These are phyloP conservation scores for Oryza officinalis DNA, from an alignment of 176 grass and related monocot genomes.

Conservation along the genomic window DNA sequence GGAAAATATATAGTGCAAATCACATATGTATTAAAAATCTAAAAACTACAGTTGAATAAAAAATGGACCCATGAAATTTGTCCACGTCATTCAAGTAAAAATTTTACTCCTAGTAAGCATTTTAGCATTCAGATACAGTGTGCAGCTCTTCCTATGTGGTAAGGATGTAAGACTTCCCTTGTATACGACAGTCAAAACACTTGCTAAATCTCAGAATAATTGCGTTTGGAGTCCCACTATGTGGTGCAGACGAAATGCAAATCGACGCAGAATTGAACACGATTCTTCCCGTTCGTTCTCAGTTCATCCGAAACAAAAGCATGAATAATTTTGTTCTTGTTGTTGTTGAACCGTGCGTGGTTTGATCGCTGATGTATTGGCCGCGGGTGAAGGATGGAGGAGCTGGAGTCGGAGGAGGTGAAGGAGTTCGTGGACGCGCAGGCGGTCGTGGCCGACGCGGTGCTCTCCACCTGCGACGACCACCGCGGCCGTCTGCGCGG, in stretches of 20 bases:
- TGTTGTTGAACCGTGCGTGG: background rate
- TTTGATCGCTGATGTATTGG: background rate
- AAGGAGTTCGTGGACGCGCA: slow-evolving; percentile 77
- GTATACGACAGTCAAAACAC: background rate
- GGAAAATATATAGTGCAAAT: no score
- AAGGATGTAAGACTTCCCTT: background rate
- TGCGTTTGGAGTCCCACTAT: no score
- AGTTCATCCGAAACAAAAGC: background rate
- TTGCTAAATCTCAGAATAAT: background rate
- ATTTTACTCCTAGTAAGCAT: no score
- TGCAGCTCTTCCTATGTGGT: background rate
- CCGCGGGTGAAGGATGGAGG: slow-evolving; percentile 71
- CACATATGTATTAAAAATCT: no score
- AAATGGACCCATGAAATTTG: no score
- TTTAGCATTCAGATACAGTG: background rate
- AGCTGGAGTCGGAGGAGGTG: slow-evolving; percentile 69
- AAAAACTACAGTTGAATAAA: no score
- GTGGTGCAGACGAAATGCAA: background rate
- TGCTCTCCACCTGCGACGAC: slow-evolving; percentile 64
- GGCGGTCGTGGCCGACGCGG: slow-evolving; percentile 50
- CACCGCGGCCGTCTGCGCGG: slow-evolving; percentile 59
- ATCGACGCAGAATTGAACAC: background rate
- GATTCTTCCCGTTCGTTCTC: background rate
- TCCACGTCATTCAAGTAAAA: no score
- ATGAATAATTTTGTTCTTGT: background rate